Evolutionary conservation across 1,284 basidiomycete species (phyloP).

Genomic region (Leccinum fallax): DNA sequence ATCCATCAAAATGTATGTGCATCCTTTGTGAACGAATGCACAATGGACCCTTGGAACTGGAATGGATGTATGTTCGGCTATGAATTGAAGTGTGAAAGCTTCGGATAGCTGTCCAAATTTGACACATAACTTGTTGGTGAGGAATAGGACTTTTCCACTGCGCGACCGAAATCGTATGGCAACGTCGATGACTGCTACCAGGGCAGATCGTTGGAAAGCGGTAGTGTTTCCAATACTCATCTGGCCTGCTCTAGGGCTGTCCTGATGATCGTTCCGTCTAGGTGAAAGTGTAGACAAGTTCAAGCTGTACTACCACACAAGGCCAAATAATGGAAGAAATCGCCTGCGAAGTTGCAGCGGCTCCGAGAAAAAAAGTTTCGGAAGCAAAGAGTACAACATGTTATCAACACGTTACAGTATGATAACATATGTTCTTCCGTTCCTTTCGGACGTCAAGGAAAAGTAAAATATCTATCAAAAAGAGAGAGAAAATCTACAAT

Average conservation of each 20-base stretch:
- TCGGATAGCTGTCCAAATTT: background rate
- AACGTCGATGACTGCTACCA: background rate
- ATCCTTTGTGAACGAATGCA: slow-evolving; percentile 3
- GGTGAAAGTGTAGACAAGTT: too few species aligned
- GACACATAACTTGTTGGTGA: too few species aligned
- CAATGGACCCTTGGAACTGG: slow-evolving; percentile 6
- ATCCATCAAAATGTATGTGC: slow-evolving; percentile 13
- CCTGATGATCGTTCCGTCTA: too few species aligned
- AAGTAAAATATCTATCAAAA: background rate
- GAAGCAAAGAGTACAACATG: background rate
- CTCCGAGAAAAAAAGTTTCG: too few species aligned
- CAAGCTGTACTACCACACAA: too few species aligned
- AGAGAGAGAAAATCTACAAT: background rate
- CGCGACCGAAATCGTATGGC: background rate
- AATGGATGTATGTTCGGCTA: background rate
- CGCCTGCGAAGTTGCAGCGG: too few species aligned
- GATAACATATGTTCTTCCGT: background rate
- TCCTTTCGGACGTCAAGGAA: background rate
- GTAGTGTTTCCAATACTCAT: background rate
- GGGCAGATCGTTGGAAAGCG: background rate
- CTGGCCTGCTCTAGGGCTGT: background rate
- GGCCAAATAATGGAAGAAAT: too few species aligned
- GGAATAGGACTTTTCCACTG: background rate
- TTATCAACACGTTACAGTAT: background rate
- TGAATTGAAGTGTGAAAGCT: background rate